These are phyloP conservation scores for Cercophora sp. DNA, from an alignment of 495 filamentous ascomycete genomes.

Conservation along the genomic window DNA sequence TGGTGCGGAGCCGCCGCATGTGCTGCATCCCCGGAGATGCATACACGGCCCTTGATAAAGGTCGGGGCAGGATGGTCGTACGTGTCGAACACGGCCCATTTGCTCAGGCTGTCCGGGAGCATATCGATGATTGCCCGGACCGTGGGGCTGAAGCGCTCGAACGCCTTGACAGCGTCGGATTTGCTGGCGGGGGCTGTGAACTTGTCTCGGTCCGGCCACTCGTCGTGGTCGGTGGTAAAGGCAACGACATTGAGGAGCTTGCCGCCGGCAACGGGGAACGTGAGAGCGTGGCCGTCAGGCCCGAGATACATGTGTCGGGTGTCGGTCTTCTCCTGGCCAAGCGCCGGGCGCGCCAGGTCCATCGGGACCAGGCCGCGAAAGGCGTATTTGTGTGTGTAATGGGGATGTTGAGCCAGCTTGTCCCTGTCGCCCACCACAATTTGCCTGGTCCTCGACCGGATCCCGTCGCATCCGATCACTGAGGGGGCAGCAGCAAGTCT, in stretches of 20 bases:
- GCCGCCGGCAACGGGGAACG: constrained; percentile 38
- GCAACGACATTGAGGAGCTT: constrained; percentile 38
- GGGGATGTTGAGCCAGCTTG: constrained; percentile 19
- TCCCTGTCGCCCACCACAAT: constrained; percentile 19
- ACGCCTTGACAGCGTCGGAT: constrained; percentile 29
- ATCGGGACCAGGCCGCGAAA: constrained; percentile 42
- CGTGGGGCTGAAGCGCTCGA: constrained; percentile 34
- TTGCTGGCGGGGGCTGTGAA: constrained; percentile 31
- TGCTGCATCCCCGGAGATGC: constrained; percentile 47
- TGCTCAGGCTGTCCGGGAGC: constrained; percentile 43
- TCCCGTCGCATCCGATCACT: constrained; percentile 47
- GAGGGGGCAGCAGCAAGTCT: no score
- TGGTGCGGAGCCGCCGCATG: constrained; percentile 44
- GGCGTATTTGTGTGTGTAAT: constrained; percentile 41
- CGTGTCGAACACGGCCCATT: constrained; percentile 56
- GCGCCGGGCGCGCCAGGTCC: constrained; percentile 22
- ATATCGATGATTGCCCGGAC: constrained; percentile 39
- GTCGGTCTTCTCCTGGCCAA: constrained; percentile 23
- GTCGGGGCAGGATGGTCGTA: constrained; percentile 37
- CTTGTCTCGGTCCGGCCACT: constrained; percentile 30
- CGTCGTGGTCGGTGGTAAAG: constrained; percentile 31
- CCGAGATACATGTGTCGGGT: constrained; percentile 44
- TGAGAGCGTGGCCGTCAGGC: constrained; percentile 34
- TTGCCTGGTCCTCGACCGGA: constrained; percentile 37
- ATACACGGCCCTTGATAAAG: constrained; percentile 38